Evolutionary conservation across 257 asterid genomes (phyloP).

Genomic region (Ilex asprella): DNA sequence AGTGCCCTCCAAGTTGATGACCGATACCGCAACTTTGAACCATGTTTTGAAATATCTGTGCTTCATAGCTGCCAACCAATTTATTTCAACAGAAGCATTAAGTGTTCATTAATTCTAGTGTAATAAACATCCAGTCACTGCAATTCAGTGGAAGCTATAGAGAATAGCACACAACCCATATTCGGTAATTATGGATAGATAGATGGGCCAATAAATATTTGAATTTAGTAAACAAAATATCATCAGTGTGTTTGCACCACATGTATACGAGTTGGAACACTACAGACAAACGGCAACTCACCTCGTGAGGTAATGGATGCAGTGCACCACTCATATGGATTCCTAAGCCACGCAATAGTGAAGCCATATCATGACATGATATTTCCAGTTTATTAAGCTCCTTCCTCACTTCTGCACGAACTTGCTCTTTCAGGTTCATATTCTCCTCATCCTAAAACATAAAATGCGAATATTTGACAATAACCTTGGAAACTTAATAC

Average conservation of each 20-base stretch:
- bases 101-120: background rate
- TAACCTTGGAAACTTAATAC: no score
- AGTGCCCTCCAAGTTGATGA: no score
- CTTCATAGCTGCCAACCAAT: no score
- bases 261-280: background rate
- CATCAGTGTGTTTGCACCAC: background rate
- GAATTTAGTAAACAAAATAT: background rate
- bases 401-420: conserved; percentile 58
- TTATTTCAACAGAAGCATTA: no score
- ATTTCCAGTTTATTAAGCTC: conserved; percentile 57
- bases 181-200: background rate
- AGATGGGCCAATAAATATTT: background rate
- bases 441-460: conserved; percentile 69
- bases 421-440: conserved; percentile 72
- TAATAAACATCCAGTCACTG: background rate
- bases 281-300: conserved; percentile 13
- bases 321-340: conserved; percentile 41
- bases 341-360: conserved; percentile 60
- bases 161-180: background rate
- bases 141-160: background rate
- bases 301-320: conserved; percentile 56
- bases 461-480: no score
- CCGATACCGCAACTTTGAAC: no score
- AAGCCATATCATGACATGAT: conserved; percentile 59
- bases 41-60: no score